Evolutionary conservation across 495 filamentous ascomycete genomes (phyloP).

Genomic region (Xylaria nigripes): DNA sequence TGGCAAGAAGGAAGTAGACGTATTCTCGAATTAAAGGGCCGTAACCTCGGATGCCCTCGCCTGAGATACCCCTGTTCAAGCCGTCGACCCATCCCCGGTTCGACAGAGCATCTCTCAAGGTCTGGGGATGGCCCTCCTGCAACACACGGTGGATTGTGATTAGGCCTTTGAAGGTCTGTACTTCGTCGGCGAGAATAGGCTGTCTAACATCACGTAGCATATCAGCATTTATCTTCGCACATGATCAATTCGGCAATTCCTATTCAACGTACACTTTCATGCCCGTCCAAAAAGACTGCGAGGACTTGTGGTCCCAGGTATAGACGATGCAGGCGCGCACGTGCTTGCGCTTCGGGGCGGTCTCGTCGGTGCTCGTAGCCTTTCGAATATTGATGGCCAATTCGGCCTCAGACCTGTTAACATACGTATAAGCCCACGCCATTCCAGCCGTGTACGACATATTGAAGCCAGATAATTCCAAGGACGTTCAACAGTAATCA

Average conservation of each 20-base stretch:
- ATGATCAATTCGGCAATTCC: background rate
- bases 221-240: slow-evolving; percentile 12
- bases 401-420: slow-evolving; percentile 74
- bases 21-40: slow-evolving; percentile 90
- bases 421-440: slow-evolving; percentile 9
- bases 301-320: slow-evolving; percentile 99
- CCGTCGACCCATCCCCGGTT: slow-evolving; percentile 90
- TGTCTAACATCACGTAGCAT: slow-evolving; percentile 47
- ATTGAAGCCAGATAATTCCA: background rate
- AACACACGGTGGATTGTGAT: slow-evolving; percentile 94
- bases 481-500: background rate
- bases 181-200: slow-evolving; percentile 89
- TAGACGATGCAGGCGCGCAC: slow-evolving; percentile 97
- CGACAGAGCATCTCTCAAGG: slow-evolving; percentile 78
- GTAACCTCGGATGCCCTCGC: slow-evolving; percentile 87
- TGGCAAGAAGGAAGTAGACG: slow-evolving; percentile 85
- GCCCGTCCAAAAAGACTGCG: slow-evolving; percentile 89
- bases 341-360: slow-evolving; percentile 97
- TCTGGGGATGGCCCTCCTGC: slow-evolving; percentile 88
- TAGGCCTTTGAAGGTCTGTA: slow-evolving; percentile 88
- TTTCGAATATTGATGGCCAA: slow-evolving; percentile 93
- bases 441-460: slow-evolving; percentile 9
- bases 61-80: slow-evolving; percentile 72
- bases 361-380: slow-evolving; percentile 91
- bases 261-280: slow-evolving; percentile 80